Conservation (phyloP, 768 basidiomycete genomes). For the Boletus sp. region DNA sequence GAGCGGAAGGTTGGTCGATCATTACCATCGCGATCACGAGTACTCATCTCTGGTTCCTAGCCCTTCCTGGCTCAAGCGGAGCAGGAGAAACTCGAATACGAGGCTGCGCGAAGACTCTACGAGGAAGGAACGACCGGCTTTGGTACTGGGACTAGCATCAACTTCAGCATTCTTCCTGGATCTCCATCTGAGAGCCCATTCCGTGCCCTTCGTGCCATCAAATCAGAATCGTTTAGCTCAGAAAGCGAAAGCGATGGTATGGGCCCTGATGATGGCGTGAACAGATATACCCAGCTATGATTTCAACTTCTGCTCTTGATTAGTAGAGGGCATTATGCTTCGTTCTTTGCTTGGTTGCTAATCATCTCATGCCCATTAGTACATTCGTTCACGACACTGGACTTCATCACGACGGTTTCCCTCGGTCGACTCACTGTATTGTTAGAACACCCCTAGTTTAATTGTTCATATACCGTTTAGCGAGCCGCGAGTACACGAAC, state of each 20-base stretch:
- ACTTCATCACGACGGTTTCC: constrained; percentile 34
- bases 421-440: constrained; percentile 38
- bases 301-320: constrained; percentile 21
- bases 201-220: constrained; percentile 44
- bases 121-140: constrained; percentile 76
- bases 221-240: constrained; percentile 59
- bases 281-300: constrained; percentile 38
- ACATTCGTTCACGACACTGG: constrained; percentile 31
- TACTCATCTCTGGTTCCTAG: constrained; percentile 39
- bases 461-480: constrained; percentile 32
- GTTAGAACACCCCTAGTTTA: constrained; percentile 36
- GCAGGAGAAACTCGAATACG: constrained; percentile 93
- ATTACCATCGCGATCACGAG: neutral
- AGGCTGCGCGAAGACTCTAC: constrained; percentile 79
- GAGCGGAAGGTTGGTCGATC: constrained; percentile 75
- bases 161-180: constrained; percentile 76
- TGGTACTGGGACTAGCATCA: constrained; percentile 69
- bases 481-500: constrained; percentile 20
- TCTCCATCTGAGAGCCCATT: constrained; percentile 53
- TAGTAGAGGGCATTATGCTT: constrained; percentile 14
- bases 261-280: constrained; percentile 47
- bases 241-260: constrained; percentile 72
- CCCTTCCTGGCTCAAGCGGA: constrained; percentile 93
- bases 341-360: constrained; percentile 34
- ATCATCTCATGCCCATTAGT: constrained; percentile 18